phyloP scores from a whole-genome alignment of 2,329 filamentous ascomycete genomes.

The Ascomycota sp. region DNA sequence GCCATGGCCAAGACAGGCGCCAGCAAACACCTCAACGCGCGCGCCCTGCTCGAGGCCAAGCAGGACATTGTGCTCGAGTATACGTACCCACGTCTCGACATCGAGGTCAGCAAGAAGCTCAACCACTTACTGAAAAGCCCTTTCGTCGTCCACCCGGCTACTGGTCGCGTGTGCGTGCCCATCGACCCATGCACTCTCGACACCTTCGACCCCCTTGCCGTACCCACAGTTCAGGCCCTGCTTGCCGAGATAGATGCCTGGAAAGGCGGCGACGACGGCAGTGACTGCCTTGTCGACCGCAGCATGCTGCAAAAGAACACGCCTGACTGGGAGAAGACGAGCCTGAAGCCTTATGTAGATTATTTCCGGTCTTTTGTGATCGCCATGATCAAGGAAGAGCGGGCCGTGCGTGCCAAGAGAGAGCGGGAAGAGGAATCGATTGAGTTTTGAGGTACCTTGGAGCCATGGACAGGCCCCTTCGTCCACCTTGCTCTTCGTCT shows the following conservation, averaged over 20 bases:
- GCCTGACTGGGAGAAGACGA: slow-evolving; percentile 93
- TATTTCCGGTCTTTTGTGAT: slow-evolving; percentile 70
- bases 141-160: slow-evolving; percentile 90
- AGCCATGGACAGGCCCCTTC: too few species aligned
- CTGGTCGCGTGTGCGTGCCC: slow-evolving; percentile 83
- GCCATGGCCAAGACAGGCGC: slow-evolving; percentile 57
- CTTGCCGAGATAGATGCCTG: slow-evolving; percentile 75
- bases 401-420: slow-evolving; percentile 31
- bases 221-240: slow-evolving; percentile 76
- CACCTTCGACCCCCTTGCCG: slow-evolving; percentile 65
- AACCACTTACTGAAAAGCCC: slow-evolving; percentile 96
- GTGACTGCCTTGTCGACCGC: slow-evolving; percentile 15
- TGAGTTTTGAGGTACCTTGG: slow-evolving; percentile 25
- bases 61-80: slow-evolving; percentile 95
- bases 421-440: slow-evolving; percentile 31
- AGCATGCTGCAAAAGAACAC: slow-evolving; percentile 27
- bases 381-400: slow-evolving; percentile 56
- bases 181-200: slow-evolving; percentile 60
- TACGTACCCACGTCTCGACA: slow-evolving; percentile 90
- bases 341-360: slow-evolving; percentile 79
- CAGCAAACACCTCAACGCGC: slow-evolving; percentile 50
- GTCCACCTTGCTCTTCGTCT: not conserved
- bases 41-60: slow-evolving; percentile 66
- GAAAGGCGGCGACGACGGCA: slow-evolving; percentile 26
- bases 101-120: slow-evolving; percentile 90